Evolutionary conservation across 73 alveolate species (phyloP), one percentile per base, ranked within the genome.

Genomic region (Breviolum minutum): DNA sequence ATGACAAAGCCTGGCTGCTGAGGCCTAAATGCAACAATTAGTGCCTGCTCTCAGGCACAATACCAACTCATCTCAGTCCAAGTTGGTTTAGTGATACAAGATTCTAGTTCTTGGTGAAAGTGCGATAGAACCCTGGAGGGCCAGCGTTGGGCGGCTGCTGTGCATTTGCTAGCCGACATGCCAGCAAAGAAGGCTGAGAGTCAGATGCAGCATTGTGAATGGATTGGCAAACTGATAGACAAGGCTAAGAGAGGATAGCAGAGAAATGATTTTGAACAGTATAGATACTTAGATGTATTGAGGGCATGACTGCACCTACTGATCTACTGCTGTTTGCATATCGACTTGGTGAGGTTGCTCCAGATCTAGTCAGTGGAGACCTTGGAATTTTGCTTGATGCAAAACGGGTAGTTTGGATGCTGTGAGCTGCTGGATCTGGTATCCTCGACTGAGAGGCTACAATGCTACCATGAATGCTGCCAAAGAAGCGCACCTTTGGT

Each of bases 61-160:
- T 12, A 60, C 3, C 32, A 19, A 14, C 93, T 4, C n/a, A 10
- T 14, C 32, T 73, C 32, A 10, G n/a, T 73, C 40, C 48, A n/a
- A n/a, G n/a, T 73, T 73, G n/a, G 83, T 73, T 73, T 14, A 5
- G 29, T 8, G 27, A 20, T 1, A 6, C 24, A 60, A 19, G 22
- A 32, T 60, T 26, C 29, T 24, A 5, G 5, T 81, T 16, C 29
- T 81, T 30, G 27, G 63, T 4, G 48, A 26, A 30, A 29, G 12
- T 40, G 54, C 54, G 54, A 40, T 40, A 3, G 54, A 4, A 4
- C 20, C 32, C 4, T 29, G 40, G 40, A 87, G 95, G 95, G 95
- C 86, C 95, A 68, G 71, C 95, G 95, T 5, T 89, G 95, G 95
- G 95, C 95, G 14, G 95, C 73, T 19, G 95, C 95, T 7, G 61